Conservation (phyloP, 371 early-diverging fungal genomes). For the Zychaea mexicana region DNA sequence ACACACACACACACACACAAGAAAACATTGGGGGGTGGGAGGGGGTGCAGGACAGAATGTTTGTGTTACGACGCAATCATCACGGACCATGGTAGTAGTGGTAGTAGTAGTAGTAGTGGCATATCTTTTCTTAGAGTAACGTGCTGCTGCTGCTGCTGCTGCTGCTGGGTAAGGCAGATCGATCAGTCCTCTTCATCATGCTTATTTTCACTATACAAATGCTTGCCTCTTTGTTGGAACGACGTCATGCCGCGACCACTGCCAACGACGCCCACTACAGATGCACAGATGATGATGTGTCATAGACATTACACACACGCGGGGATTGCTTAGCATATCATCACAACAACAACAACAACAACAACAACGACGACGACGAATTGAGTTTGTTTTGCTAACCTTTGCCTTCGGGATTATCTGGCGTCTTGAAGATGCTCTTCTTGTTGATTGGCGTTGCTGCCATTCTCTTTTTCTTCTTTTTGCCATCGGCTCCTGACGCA, state of each 20-base stretch:
- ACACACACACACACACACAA: no score
- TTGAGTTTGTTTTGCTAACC: constrained; percentile 50
- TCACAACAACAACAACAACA: neutral
- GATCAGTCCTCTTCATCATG: constrained; percentile 19
- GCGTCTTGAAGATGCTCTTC: constrained; percentile 73
- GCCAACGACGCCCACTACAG: constrained; percentile 67
- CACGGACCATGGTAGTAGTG: no score
- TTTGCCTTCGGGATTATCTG: constrained; percentile 69
- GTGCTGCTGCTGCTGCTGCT: no score
- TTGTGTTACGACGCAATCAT: no score
- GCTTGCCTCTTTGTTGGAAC: constrained; percentile 69
- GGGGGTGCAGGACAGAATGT: no score
- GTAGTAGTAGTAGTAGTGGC: no score
- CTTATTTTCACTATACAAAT: constrained; percentile 43
- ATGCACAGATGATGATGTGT: neutral
- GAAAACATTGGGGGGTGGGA: no score
- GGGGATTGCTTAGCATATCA: neutral
- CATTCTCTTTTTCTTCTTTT: constrained; percentile 45
- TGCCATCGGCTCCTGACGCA: constrained; percentile 56
- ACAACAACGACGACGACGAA: no score
- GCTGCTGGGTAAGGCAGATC: no score
- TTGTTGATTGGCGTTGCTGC: constrained; percentile 52
- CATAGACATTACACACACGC: neutral
- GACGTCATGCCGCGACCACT: constrained; percentile 74
- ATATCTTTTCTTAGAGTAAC: no score